phyloP scores from a whole-genome alignment of 1,284 basidiomycete species.

The Austroboletus niveus region DNA sequence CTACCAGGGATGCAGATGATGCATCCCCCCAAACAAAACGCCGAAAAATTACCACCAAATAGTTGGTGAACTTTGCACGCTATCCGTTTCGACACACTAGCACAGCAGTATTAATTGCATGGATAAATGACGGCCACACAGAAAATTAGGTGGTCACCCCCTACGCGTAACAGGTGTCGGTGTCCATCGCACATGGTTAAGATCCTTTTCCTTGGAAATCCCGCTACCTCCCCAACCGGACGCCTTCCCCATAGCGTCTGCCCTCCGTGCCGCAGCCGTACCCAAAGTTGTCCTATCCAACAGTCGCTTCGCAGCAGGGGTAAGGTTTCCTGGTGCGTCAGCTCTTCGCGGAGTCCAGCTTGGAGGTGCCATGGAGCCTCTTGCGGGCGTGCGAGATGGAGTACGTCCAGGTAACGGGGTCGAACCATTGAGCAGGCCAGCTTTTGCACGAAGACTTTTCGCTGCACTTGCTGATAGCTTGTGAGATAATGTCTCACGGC shows the following conservation, averaged over 20 bases:
- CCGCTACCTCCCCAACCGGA: conserved; percentile 56
- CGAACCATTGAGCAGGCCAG: conserved; percentile 49
- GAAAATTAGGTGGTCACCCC: conserved; percentile 10
- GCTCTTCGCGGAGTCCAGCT: conserved; percentile 63
- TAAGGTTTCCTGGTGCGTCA: conserved; percentile 67
- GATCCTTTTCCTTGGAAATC: conserved; percentile 52
- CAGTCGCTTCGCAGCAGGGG: conserved; percentile 76
- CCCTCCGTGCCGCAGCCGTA: conserved; percentile 57
- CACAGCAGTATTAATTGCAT: conserved; percentile 12
- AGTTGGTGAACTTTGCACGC: conserved; percentile 11
- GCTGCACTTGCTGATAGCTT: conserved; percentile 73
- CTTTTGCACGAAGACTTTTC: conserved; percentile 68
- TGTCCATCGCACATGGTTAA: conserved; percentile 73
- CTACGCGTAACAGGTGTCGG: conserved; percentile 57
- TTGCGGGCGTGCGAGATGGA: conserved; percentile 33
- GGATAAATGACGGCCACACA: conserved; percentile 2
- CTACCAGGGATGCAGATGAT: conserved; percentile 16
- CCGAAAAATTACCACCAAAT: conserved; percentile 45
- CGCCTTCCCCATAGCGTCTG: conserved; percentile 65
- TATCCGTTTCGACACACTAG: conserved; percentile 12
- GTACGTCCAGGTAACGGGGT: conserved; percentile 37
- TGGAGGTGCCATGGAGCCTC: conserved; percentile 64
- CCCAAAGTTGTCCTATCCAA: conserved; percentile 69
- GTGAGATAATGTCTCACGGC: conserved; percentile 76
- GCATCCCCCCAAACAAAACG: conserved; percentile 48